A percentile compares a stretch with the other conserved stretches of the same genome.
These are phyloP conservation scores for Alloascoidea africana DNA, from an alignment of 805 yeast genomes.

Conservation along the genomic window DNA sequence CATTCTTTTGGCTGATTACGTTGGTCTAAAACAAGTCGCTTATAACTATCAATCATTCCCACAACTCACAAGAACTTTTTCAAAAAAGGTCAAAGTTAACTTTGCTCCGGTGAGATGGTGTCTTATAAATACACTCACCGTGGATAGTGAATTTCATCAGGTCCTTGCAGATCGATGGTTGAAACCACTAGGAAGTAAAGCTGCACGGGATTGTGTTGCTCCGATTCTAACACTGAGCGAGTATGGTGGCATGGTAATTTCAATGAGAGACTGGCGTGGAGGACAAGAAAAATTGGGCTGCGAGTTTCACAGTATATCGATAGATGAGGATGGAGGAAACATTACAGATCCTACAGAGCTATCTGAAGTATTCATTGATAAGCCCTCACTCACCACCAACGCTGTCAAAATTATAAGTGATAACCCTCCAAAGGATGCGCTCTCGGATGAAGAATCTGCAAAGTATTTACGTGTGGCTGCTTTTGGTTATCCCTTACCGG, in stretches of 20 bases:
- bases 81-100: constrained; percentile 61
- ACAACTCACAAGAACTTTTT: constrained; percentile 63
- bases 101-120: constrained; percentile 79
- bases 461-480: constrained; percentile 65
- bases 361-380: constrained; percentile 58
- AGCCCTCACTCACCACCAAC: constrained; percentile 57
- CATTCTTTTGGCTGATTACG: constrained; percentile 68
- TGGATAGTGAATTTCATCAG: constrained; percentile 87
- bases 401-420: constrained; percentile 51
- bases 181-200: constrained; percentile 73
- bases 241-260: constrained; percentile 90
- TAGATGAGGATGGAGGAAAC: constrained; percentile 26
- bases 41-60: constrained; percentile 90
- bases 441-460: constrained; percentile 22
- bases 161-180: constrained; percentile 83
- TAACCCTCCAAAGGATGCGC: constrained; percentile 29
- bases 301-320: constrained; percentile 18
- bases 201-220: constrained; percentile 61
- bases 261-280: constrained; percentile 85
- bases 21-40: constrained; percentile 79
- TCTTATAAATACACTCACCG: constrained; percentile 71
- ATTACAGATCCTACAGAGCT: constrained; percentile 26
- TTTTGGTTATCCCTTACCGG: constrained; percentile 90
- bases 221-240: constrained; percentile 84
- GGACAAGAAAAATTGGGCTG: constrained; percentile 48